Percentiles rank a stretch among this genome's conserved stretches.
Conservation (phyloP, 805 yeast genomes). For the Lipomyces yamadae region DNA sequence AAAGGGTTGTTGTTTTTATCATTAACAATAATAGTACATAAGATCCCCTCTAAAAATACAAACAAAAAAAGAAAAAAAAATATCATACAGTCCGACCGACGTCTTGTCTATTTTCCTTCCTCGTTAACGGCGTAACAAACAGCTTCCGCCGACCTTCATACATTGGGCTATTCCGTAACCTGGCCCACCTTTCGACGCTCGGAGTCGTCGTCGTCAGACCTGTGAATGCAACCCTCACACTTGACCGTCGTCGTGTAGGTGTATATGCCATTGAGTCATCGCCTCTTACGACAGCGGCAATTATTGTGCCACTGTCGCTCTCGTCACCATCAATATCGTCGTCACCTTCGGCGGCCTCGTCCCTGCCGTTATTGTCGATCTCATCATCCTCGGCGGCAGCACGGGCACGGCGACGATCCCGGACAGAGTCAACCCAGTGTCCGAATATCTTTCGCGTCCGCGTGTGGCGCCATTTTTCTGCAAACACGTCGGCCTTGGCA, state of each 20-base stretch:
- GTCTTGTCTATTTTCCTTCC: slow-evolving; percentile 2
- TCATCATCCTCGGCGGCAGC: slow-evolving; percentile 5
- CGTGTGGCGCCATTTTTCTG: slow-evolving; percentile 7
- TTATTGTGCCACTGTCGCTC: slow-evolving; percentile 4
- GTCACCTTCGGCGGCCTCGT: background rate
- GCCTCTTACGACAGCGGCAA: background rate
- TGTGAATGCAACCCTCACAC: slow-evolving; percentile 9
- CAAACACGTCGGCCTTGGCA: slow-evolving; percentile 25
- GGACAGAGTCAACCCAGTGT: slow-evolving; percentile 25
- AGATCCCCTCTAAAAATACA: background rate
- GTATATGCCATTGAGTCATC: slow-evolving; percentile 13
- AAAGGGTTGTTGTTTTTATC: background rate
- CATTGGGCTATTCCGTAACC: slow-evolving; percentile 36
- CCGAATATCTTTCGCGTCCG: slow-evolving; percentile 21
- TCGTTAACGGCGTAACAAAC: slow-evolving; percentile 27
- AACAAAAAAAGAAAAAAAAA: background rate
- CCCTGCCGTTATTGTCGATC: background rate
- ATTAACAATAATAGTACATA: background rate
- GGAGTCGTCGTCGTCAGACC: slow-evolving; percentile 19
- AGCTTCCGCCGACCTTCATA: slow-evolving; percentile 29
- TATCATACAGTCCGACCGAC: slow-evolving; percentile 9
- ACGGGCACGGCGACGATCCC: slow-evolving; percentile 12
- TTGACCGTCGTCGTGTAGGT: slow-evolving; percentile 14
- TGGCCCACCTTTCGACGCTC: slow-evolving; percentile 27
- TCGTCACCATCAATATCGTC: slow-evolving; percentile 11